Conservation (phyloP, 495 filamentous ascomycete species). For the Delitschia confertaspora region DNA sequence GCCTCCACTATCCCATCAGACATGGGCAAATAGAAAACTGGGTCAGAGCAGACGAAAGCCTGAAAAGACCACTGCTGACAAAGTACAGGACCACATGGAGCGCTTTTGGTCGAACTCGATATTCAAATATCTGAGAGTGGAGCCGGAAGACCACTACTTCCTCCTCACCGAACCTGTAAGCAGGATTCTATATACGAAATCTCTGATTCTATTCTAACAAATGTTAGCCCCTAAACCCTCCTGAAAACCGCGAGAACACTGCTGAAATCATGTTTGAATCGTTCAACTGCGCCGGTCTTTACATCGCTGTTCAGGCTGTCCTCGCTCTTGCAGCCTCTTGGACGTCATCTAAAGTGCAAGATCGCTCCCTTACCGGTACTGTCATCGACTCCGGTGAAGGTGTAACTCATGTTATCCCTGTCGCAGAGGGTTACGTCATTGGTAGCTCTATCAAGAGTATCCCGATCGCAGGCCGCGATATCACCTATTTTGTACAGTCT, state of each 20-base stretch:
- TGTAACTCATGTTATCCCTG: slow-evolving; percentile 97
- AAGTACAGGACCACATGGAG: slow-evolving; percentile 82
- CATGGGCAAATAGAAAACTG: slow-evolving; percentile 98
- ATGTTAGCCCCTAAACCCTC: slow-evolving; percentile 81
- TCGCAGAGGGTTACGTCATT: slow-evolving; percentile 97
- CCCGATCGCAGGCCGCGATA: slow-evolving; percentile 91
- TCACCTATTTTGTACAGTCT: slow-evolving; percentile 96
- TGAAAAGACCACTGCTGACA: slow-evolving; percentile 21
- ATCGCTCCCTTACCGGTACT: slow-evolving; percentile 93
- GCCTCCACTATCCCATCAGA: slow-evolving; percentile 90
- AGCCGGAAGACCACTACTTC: slow-evolving; percentile 97
- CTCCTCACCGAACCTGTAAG: slow-evolving; percentile 91
- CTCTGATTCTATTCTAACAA: slow-evolving; percentile 1
- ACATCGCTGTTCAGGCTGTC: slow-evolving; percentile 97
- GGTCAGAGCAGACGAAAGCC: slow-evolving; percentile 40
- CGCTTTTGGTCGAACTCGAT: slow-evolving; percentile 99
- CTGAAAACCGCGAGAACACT: slow-evolving; percentile 97
- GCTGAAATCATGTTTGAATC: slow-evolving; percentile 99
- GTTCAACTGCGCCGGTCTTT: slow-evolving; percentile 97
- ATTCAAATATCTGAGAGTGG: slow-evolving; percentile 96
- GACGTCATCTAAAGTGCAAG: slow-evolving; percentile 95
- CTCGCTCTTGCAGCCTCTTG: slow-evolving; percentile 93
- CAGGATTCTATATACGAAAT: slow-evolving; percentile 6
- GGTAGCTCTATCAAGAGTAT: slow-evolving; percentile 98
- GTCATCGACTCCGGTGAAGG: slow-evolving; percentile 97